Base-by-base conservation (phyloP, 1,284 basidiomycete genomes). In the Lentinula novae-zelandiae region DNA sequence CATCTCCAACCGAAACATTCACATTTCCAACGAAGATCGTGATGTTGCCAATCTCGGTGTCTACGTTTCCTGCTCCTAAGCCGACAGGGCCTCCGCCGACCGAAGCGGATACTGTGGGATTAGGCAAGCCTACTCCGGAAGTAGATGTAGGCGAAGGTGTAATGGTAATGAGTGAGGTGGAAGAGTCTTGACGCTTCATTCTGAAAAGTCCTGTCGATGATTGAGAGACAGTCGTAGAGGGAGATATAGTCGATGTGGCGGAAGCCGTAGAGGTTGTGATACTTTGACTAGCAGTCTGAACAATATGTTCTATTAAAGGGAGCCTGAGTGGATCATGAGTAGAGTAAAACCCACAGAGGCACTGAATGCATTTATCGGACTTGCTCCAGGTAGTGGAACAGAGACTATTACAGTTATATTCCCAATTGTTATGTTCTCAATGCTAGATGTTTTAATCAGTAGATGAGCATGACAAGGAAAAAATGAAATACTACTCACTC, bases 31-130 rank as follows among this genome's bases (percentile, higher is more conserved):
- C 64, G 12, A 62, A 62, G 20, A 67, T 67, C 2, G 64, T 63
- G 39, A 66, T 66, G 52, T 66, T 65, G 22, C 65, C 65, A 34
- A 66, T 66, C 50, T 64, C 66, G 5, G 66, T 67, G 27, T 64
- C 60, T 8, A 67, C 60, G 27, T 60, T 67, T 0, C 66, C 66
- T n/a, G 64, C 62, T 12, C 62, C 62, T 3, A 63, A 53, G 33
- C 44, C 62, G 8, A 66, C 54, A 15, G 63, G 58, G 15, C 63
- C 61, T 38, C 66, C 64, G 15, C 64, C 57, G 4, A 66, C 63
- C 2, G 63, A 63, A 15, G 65, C 66, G 17, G 61, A 58, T 1
- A 62, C 63, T 7, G 61, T 61, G 27, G 58, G 58, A 53, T 17
- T 53, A 10, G 51, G 34, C 17, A 53, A 20, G n/a, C 33, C 36